Evolutionary conservation across 192 early-diverging fungal genomes (phyloP), one percentile per base, ranked within the genome.

Genomic region (Backusella macrospora): DNA sequence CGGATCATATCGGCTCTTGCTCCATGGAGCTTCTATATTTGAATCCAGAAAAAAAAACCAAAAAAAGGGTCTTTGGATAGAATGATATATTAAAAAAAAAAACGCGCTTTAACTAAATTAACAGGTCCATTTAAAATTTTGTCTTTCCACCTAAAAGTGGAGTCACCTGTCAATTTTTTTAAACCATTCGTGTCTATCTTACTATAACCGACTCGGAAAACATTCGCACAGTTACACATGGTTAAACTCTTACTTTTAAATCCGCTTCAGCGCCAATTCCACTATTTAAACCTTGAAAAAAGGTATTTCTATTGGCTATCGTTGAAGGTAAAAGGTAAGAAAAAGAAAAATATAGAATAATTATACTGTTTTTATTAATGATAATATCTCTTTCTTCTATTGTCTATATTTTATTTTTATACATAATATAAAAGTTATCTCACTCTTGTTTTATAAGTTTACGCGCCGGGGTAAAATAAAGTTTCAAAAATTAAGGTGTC

Each of bases 1-100:
- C 49, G 49, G 49, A 52, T 52, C 49, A 52, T 52, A 52, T 52
- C 49, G 49, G 49, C 49, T 52, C 16, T n/a, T 52, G 16, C 49
- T 52, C 49, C 49, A 52, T 52, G 18, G 49, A 52, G 49, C 29
- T 0, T 34, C 29, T 52, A 52, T 52, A 52, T 52, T 52, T 10
- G 49, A 52, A 18, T 52, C 10, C 49, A 52, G 49, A 9, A 52
- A 18, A 8, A 52, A 10, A 18, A 4, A 52, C 21, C 9, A 2
- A 6, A 23, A 52, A 10, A n/a, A 18, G n/a, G 8, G 21, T 2
- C 29, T 34, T 34, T 34, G 29, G 2, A 34, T 34, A 34, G 29
- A 34, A 34, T 34, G 49, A 4, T 9, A 6, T 9, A 52, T 18
- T 52, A 52, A 52, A 21, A 52, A 21, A 52, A 52, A 52, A 18